Base-by-base conservation (phyloP, 2,329 filamentous ascomycete genomes). In the Chrysoporthe deuterocubensis region DNA sequence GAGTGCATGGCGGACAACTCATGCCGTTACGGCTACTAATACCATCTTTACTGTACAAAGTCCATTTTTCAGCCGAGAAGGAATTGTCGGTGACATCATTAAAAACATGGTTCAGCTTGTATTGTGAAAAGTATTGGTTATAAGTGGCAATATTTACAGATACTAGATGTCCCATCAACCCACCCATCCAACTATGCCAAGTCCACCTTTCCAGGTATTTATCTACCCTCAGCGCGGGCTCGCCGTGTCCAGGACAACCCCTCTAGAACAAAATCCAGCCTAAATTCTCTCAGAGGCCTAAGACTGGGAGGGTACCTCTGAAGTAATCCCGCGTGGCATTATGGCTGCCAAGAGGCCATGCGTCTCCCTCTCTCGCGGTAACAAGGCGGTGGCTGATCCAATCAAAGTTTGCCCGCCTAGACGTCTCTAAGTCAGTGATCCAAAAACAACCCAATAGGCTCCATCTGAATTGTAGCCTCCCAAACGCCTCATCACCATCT, bases 401-500 rank as follows among this genome's bases (percentile, higher is more conserved):
- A 32, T 54, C 4, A 21, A 34, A 21, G 50, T 32, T 21, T 54
- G 4, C 11, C 11, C 50, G 26, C 11, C 50, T 14, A 21, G 14
- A 32, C 11, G 7, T 54, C 21, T 52, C 48, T 32, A 13, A 13
- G 4, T 6, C 3, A 8, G 26, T 6, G 21, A 61, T 46, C 11
- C n/a, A 8, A 46, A 46, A 44, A 26, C n/a, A 46, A 32, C 6
- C 32, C 16, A 6, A 6, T 26, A 16, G 26, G 16, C 18, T 18
- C 44, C 18, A 21, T 62, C 26, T 50, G 52, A 16, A 50, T 50
- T 32, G 6, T 62, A 5, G 11, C 14, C 46, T 21, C 44, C 59
- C 7, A 42, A 62, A 62, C 60, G 60, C 60, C 60, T 21, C 9
- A 14, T n/a, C 43, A n/a, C 43, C 43, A 3, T 62, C 60, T 62